Evolutionary conservation across 2,329 filamentous ascomycete genomes (phyloP).

Genomic region (Penicillium corylophilum): DNA sequence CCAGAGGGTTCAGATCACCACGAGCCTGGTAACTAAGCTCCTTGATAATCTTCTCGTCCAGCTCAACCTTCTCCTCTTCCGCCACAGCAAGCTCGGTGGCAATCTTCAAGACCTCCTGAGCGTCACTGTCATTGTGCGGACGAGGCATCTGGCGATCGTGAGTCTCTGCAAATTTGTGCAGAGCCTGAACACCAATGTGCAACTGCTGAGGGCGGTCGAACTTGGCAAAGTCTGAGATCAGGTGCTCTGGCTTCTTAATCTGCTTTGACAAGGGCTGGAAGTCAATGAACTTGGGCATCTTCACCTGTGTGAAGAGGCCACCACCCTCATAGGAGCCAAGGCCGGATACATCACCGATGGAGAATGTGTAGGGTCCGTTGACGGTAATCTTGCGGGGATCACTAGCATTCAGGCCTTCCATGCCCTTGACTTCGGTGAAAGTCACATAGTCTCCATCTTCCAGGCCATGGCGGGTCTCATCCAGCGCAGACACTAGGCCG

Average conservation of each 20-base stretch:
- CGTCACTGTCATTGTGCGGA: slow-evolving; percentile 82
- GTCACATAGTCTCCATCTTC: slow-evolving; percentile 97
- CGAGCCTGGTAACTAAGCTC: slow-evolving; percentile 93
- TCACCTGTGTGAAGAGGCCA: slow-evolving; percentile 91
- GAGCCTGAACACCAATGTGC: slow-evolving; percentile 86
- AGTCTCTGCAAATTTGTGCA: slow-evolving; percentile 77
- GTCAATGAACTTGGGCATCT: slow-evolving; percentile 92
- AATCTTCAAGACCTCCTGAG: slow-evolving; percentile 70
- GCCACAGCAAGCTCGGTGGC: slow-evolving; percentile 69
- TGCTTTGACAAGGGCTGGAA: slow-evolving; percentile 80
- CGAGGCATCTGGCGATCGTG: slow-evolving; percentile 72
- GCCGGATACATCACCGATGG: slow-evolving; percentile 86
- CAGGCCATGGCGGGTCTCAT: slow-evolving; percentile 91
- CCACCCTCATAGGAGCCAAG: slow-evolving; percentile 85
- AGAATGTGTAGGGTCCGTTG: slow-evolving; percentile 96
- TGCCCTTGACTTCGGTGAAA: slow-evolving; percentile 87
- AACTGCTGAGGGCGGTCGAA: slow-evolving; percentile 92
- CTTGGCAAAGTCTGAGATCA: slow-evolving; percentile 95
- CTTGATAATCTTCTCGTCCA: slow-evolving; percentile 88
- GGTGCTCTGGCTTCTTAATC: slow-evolving; percentile 80
- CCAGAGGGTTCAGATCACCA: slow-evolving; percentile 88
- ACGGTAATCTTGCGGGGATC: slow-evolving; percentile 89
- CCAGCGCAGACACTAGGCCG: slow-evolving; percentile 85
- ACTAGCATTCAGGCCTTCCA: slow-evolving; percentile 80
- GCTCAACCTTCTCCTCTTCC: slow-evolving; percentile 70